phyloP scores from a whole-genome alignment of 148 eudicot genomes.

The Oxyria digyna region DNA sequence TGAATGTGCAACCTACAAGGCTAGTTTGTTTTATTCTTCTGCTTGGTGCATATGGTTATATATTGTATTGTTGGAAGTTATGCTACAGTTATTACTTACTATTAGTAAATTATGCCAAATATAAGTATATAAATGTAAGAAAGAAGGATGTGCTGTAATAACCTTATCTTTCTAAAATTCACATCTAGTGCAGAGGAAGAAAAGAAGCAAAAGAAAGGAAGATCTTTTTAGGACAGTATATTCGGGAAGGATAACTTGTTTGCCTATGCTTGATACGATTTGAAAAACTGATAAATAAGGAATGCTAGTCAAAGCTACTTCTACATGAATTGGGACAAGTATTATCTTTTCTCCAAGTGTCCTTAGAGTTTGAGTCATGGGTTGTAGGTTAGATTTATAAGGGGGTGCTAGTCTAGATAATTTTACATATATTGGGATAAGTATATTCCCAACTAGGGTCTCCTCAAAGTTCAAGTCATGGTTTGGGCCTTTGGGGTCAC shows the following conservation, averaged over 20 bases:
- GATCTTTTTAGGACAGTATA: background rate
- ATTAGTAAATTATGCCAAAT: background rate
- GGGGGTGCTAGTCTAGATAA: background rate
- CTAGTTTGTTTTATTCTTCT: conserved; percentile 15
- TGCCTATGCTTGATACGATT: background rate
- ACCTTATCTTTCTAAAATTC: background rate
- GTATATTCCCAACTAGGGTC: too few species aligned
- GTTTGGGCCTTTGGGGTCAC: background rate
- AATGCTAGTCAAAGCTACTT: background rate
- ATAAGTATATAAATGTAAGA: background rate
- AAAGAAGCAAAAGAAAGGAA: background rate
- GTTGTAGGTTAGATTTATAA: background rate
- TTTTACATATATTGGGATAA: background rate
- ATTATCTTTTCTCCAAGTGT: background rate
- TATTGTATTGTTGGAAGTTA: background rate
- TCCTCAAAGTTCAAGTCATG: background rate
- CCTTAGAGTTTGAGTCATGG: background rate
- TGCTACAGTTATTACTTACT: background rate
- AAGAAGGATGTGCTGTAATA: background rate
- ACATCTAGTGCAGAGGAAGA: background rate
- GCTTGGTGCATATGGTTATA: background rate
- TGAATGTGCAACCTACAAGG: conserved; percentile 86
- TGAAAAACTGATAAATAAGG: background rate
- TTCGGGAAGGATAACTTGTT: conserved; percentile 5
- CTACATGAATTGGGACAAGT: background rate